A percentile compares a stretch with the other conserved stretches of the same genome.
phyloP scores from a whole-genome alignment of 768 basidiomycete genomes.

The Agaricus blazei region DNA sequence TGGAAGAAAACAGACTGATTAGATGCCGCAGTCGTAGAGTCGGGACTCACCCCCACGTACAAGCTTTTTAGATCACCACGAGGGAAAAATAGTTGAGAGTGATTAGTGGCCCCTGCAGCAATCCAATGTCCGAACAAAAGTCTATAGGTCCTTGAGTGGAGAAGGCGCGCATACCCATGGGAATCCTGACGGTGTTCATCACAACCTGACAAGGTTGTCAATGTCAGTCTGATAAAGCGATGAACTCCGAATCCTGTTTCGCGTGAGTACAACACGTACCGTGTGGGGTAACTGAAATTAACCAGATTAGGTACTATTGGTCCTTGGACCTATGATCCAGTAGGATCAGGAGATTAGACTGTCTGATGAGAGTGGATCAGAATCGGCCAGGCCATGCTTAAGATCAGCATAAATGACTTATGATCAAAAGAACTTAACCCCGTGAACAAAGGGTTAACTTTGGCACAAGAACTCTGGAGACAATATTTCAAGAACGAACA shows the following conservation, averaged over 20 bases:
- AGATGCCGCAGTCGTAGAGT: not conserved
- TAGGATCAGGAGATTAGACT: no score
- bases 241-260: constrained; percentile 48
- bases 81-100: constrained; percentile 55
- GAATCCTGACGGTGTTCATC: constrained; percentile 78
- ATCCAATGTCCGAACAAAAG: constrained; percentile 78
- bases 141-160: not conserved
- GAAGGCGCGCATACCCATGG: constrained; percentile 37
- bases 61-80: constrained; percentile 62
- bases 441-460: no score
- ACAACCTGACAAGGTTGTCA: constrained; percentile 43
- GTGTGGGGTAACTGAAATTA: constrained; percentile 16
- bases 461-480: no score
- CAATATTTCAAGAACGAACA: no score
- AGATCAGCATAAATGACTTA: no score
- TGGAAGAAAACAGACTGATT: no score
- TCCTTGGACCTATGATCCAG: no score
- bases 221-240: constrained; percentile 73
- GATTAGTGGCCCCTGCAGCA: constrained; percentile 64
- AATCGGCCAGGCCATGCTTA: no score
- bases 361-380: no score
- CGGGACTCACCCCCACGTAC: constrained; percentile 29
- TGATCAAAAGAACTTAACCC: no score
- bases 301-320: no score
- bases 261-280: constrained; percentile 31